A percentile compares a stretch with the other conserved stretches of the same genome.
Conservation (phyloP, 441 rosid species). For the Gossypium lobatum region DNA sequence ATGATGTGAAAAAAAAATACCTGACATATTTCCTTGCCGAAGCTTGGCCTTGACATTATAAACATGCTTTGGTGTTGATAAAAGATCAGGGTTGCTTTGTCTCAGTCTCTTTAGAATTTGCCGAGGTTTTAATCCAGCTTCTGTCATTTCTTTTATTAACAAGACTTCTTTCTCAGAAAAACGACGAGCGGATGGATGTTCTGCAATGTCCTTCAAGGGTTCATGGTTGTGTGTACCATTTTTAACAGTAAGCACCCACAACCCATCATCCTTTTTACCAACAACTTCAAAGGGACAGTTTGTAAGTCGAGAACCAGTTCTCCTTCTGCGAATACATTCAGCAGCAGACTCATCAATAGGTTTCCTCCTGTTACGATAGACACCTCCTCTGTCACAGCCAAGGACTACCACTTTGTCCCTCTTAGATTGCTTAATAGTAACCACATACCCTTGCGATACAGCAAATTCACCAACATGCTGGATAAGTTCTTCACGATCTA, state of each 20-base stretch:
- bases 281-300: slow-evolving; percentile 46
- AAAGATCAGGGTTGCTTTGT: slow-evolving; percentile 45
- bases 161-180: slow-evolving; percentile 40
- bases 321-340: slow-evolving; percentile 32
- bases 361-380: slow-evolving; percentile 44
- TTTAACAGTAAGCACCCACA: slow-evolving; percentile 42
- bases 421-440: slow-evolving; percentile 50
- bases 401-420: slow-evolving; percentile 47
- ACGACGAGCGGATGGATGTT: slow-evolving; percentile 50
- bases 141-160: slow-evolving; percentile 48
- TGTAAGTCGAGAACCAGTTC: slow-evolving; percentile 40
- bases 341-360: slow-evolving; percentile 29
- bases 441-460: slow-evolving; percentile 47
- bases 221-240: slow-evolving; percentile 48
- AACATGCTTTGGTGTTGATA: slow-evolving; percentile 50
- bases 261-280: slow-evolving; percentile 43
- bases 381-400: slow-evolving; percentile 56
- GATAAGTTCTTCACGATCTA: slow-evolving; percentile 47
- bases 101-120: slow-evolving; percentile 43
- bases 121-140: slow-evolving; percentile 48
- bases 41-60: slow-evolving; percentile 51
- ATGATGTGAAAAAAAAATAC: slow-evolving; percentile 10
- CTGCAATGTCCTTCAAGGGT: slow-evolving; percentile 36
- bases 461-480: slow-evolving; percentile 46
- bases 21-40: slow-evolving; percentile 41